Evolutionary conservation across 192 early-diverging fungal genomes (phyloP).

Genomic region (Backusella tarrabulga): DNA sequence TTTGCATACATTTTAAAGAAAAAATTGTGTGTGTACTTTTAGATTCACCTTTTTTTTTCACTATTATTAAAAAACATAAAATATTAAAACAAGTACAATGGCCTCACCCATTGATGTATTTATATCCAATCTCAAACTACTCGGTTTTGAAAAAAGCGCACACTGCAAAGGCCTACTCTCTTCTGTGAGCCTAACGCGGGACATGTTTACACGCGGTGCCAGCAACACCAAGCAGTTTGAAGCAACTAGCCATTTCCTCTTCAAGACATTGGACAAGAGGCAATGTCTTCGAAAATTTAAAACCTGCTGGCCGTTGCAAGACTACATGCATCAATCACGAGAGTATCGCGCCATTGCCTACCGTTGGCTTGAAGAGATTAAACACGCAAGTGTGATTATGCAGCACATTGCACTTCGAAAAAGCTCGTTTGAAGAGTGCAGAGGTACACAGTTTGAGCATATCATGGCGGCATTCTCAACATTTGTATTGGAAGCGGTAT

Average conservation of each 20-base stretch:
- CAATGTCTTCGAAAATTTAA: conserved; percentile 4
- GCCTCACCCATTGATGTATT: not conserved
- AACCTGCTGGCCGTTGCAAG: conserved; percentile 24
- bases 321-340: conserved; percentile 15
- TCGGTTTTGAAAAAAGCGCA: conserved; percentile 16
- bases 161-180: not conserved
- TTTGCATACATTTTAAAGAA: too few species aligned
- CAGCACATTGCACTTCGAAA: conserved; percentile 10
- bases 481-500: not conserved
- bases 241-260: conserved; percentile 28
- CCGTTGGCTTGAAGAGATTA: conserved; percentile 25
- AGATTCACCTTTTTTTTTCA: too few species aligned
- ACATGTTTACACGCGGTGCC: conserved; percentile 17
- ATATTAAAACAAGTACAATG: not conserved
- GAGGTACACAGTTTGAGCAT: conserved; percentile 7
- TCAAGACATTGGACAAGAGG: conserved; percentile 20
- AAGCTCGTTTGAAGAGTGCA: conserved; percentile 27
- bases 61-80: too few species aligned
- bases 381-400: not conserved
- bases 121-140: conserved; percentile 18
- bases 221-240: conserved; percentile 30
- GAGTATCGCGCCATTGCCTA: conserved; percentile 20
- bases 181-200: not conserved
- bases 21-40: too few species aligned
- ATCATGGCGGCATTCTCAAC: conserved; percentile 20